Evolutionary conservation across 495 filamentous ascomycete species (phyloP), one percentile per base, ranked within the genome.

Genomic region (Bacidia rubella): DNA sequence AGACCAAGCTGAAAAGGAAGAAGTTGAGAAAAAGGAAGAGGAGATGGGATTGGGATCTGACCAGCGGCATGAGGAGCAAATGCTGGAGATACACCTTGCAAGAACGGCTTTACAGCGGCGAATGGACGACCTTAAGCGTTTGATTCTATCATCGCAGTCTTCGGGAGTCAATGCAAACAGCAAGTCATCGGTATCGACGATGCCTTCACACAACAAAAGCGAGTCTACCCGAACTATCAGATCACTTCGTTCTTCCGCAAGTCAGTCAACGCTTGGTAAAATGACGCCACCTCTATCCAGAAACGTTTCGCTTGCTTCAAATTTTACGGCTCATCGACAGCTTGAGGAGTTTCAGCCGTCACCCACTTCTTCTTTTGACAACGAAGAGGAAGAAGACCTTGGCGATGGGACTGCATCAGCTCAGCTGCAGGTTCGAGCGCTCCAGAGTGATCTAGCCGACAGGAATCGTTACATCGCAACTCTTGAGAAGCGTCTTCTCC

Each of bases 381-480:
- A 66, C 61, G 85, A 90, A 9, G 88, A 94, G 15, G 86, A 87
- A 38, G 80, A 76, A 23, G 87, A 94, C 63, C 90, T 83, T 62
- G 88, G 85, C 20, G 87, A 95, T 60, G 92, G 92, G 2, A 86
- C 76, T 26, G 92, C 93, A 1, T 83, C 83, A 24, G 70, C 88
- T 27, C 73, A 83, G 40, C 76, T 84, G 20, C 93, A 96, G 60
- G 84, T 94, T 52, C 77, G 82, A 32, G 86, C 92, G 1, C 71
- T 98, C 35, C 93, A 93, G 64, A 82, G 88, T n/a, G 92, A 97
- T 66, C 77, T 98, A 9, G 75, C 74, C 11, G 93, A 97, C 68
- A 96, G 94, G 69, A 95, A 93, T 57, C 86, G 93, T 40, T 98
- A 98, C 64, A 95, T 97, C 56, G 76, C 83, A 23, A 96, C 90